Evolutionary conservation across 345 rosid species (phyloP).

Genomic region (Eucalyptus sp.): DNA sequence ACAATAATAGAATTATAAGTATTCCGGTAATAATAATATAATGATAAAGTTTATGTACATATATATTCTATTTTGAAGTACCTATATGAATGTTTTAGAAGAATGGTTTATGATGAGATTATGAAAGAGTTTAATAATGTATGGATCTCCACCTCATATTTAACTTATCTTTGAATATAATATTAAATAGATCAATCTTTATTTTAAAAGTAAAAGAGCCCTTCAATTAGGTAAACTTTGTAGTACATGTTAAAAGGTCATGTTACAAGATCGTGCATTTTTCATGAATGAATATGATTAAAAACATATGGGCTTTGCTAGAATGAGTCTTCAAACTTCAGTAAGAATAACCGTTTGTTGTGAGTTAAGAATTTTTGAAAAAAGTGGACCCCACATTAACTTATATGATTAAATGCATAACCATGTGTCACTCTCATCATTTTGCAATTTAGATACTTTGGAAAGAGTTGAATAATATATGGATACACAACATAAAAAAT

Average conservation of each 20-base stretch:
- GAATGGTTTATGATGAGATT: background rate
- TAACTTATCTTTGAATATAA: background rate
- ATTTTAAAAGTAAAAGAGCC: background rate
- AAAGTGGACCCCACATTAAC: too few species aligned
- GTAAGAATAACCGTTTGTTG: too few species aligned
- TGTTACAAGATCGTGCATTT: background rate
- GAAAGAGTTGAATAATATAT: background rate
- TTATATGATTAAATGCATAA: background rate
- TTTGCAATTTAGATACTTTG: background rate
- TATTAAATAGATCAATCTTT: background rate
- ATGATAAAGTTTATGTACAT: background rate
- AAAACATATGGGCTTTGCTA: background rate
- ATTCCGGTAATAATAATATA: background rate
- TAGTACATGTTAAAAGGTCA: background rate
- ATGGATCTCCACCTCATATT: background rate
- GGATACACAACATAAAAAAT: background rate
- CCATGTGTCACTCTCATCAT: background rate
- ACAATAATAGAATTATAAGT: background rate
- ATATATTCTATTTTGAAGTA: background rate
- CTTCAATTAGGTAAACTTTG: background rate
- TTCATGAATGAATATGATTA: background rate
- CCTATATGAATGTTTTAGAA: background rate
- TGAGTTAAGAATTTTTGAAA: too few species aligned
- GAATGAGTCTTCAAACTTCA: too few species aligned
- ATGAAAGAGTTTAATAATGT: background rate